A percentile compares a stretch with the other conserved stretches of the same genome.
Evolutionary conservation across 495 filamentous ascomycete genomes (phyloP).

Genomic region (Neurospora sp.): DNA sequence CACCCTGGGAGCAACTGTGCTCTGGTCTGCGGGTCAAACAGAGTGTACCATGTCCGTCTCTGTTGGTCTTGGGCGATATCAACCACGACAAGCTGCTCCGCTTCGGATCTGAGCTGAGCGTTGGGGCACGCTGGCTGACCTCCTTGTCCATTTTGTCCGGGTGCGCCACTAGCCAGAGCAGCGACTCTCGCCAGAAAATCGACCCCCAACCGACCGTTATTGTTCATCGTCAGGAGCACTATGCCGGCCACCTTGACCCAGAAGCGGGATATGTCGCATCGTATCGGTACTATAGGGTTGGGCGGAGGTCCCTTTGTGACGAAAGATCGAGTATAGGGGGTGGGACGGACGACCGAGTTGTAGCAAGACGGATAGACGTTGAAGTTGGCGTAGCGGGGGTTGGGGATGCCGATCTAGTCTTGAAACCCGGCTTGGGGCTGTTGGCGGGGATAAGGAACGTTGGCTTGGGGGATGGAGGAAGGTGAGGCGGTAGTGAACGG

Average conservation of each 20-base stretch:
- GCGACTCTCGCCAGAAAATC: constrained; percentile 3
- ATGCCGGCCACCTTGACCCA: constrained; percentile 4
- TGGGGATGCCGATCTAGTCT: constrained; percentile 4
- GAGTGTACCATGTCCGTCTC: constrained; percentile 3
- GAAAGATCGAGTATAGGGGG: constrained; percentile 3
- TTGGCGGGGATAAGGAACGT: constrained; percentile 3
- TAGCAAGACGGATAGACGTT: constrained; percentile 6
- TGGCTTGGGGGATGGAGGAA: neutral
- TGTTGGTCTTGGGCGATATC: neutral
- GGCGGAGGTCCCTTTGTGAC: constrained; percentile 3
- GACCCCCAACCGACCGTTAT: neutral
- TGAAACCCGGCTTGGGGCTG: constrained; percentile 2
- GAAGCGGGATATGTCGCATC: constrained; percentile 8
- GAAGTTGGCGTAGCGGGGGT: constrained; percentile 2
- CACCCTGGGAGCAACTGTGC: constrained; percentile 1
- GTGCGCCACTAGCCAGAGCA: neutral
- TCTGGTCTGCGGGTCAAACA: neutral
- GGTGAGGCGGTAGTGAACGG: neutral
- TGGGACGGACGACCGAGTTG: constrained; percentile 2
- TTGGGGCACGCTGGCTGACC: neutral
- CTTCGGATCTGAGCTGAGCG: neutral
- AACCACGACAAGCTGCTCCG: neutral
- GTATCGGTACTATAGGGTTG: neutral
- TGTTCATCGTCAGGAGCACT: constrained; percentile 10
- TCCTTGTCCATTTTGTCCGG: neutral